These are phyloP conservation scores for Odontarrhena argentea DNA, from an alignment of 345 rosid genomes.

Conservation along the genomic window DNA sequence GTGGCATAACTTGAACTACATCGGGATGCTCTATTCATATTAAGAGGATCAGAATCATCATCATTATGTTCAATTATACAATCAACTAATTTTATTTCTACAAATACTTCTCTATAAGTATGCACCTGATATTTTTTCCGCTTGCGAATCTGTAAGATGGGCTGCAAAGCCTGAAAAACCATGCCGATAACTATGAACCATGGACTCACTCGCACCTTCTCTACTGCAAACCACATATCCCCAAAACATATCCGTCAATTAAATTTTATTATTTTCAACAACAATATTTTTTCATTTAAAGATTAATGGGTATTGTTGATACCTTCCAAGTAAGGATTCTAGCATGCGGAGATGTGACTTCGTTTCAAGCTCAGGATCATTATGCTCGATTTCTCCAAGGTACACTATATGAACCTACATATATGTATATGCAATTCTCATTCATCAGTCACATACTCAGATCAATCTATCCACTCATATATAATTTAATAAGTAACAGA, in stretches of 20 bases:
- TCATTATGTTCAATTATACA: too few species aligned
- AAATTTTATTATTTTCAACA: background rate
- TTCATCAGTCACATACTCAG: background rate
- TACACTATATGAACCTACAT: conserved; percentile 62
- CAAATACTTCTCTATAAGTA: background rate
- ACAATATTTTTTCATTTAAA: background rate
- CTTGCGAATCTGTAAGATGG: conserved; percentile 61
- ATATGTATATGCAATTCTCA: background rate
- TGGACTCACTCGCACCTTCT: conserved; percentile 46
- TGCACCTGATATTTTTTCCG: conserved; percentile 48
- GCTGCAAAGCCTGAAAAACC: conserved; percentile 80
- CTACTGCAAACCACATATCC: conserved; percentile 45
- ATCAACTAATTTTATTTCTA: conserved; percentile 42
- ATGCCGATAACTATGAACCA: conserved; percentile 67
- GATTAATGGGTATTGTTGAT: conserved; percentile 8
- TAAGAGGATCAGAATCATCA: conserved; percentile 2
- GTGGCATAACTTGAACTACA: conserved; percentile 57
- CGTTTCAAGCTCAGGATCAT: conserved; percentile 47
- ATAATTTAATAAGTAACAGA: background rate
- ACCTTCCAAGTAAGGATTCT: conserved; percentile 63
- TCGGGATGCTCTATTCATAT: conserved; percentile 48
- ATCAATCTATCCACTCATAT: background rate
- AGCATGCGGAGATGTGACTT: conserved; percentile 61
- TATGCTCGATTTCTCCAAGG: conserved; percentile 53
- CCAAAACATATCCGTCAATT: background rate